Percentiles rank a stretch among this genome's conserved stretches.
phyloP scores from a whole-genome alignment of 768 basidiomycete genomes.

The Ramaria sp. region DNA sequence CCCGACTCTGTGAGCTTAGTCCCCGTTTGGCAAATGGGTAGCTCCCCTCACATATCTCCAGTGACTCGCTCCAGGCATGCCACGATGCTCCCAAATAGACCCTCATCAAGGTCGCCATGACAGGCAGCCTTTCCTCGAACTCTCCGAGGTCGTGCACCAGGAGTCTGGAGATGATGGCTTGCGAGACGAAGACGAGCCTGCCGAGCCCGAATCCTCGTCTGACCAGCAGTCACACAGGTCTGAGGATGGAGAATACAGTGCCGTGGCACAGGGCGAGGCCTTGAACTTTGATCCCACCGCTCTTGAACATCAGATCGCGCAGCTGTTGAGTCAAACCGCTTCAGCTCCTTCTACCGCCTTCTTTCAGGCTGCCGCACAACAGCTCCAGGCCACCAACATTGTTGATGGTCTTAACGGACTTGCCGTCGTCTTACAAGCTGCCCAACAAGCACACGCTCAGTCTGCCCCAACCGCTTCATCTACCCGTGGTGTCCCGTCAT shows the following conservation, averaged over 20 bases:
- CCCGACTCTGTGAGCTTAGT: not conserved
- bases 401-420: conserved; percentile 46
- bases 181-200: conserved; percentile 41
- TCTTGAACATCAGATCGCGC: conserved; percentile 72
- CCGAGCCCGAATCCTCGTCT: conserved; percentile 22
- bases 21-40: not conserved
- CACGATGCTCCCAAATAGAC: not conserved
- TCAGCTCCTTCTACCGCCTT: conserved; percentile 57
- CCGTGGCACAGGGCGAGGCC: conserved; percentile 14
- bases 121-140: conserved; percentile 45
- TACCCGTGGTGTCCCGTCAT: conserved; percentile 66
- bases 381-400: conserved; percentile 39
- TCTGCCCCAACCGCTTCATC: conserved; percentile 33
- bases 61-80: not conserved
- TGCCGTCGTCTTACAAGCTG: conserved; percentile 73
- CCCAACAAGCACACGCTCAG: conserved; percentile 38
- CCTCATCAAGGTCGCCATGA: not conserved
- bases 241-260: not conserved
- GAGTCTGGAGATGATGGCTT: conserved; percentile 46
- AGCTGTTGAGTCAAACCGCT: conserved; percentile 64
- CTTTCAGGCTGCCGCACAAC: conserved; percentile 57
- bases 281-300: conserved; percentile 31
- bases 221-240: conserved; percentile 16
- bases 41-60: not conserved
- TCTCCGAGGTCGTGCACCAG: conserved; percentile 71